Base-by-base conservation (phyloP, 148 eudicot species). In the Drosera capensis region DNA sequence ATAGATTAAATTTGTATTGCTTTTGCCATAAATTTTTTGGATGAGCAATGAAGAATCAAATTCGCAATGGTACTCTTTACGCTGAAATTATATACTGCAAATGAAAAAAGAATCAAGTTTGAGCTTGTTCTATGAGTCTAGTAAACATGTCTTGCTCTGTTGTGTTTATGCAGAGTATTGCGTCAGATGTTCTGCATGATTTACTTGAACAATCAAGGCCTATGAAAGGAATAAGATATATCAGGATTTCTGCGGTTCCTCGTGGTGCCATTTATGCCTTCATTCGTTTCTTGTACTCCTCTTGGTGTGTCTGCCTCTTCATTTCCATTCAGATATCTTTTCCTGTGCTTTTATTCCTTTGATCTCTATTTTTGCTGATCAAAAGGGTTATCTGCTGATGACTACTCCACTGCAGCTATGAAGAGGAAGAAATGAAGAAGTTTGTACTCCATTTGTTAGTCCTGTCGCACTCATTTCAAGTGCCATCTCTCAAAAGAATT, bases 281-380 rank as follows among this genome's bases (percentile, higher is more conserved):
- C 51, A 53, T 79, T 37, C 83, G 86, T 20, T 82, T 65, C 71
- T 67, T 82, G 42, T 82, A 82, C 68, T 82, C 94, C 3, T 72
- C 94, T 21, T 68, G 94, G 94, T 82, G 64, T n/a, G n/a, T n/a
- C n/a, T n/a, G n/a, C n/a, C n/a, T 34, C n/a, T 34, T 34, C 14
- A 34, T 4, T 11, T 2, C n/a, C 44, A 50, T 14, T 24, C 22
- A n/a, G 18, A 20, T 23, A 36, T 7, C 23, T 28, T 51, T n/a
- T 38, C 24, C 28, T 21, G 16, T 17, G 0, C 38, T 25, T 13
- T 19, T 14, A 19, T 44, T 7, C 38, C 13, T 14, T 19, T n/a
- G n/a, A n/a, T n/a, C n/a, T n/a, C n/a, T n/a, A n/a, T n/a, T n/a
- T n/a, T n/a, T n/a, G n/a, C n/a, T n/a, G n/a, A n/a, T n/a, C n/a